Evolutionary conservation across 2,329 filamentous ascomycete species (phyloP).

Genomic region (Myotisia sp.): DNA sequence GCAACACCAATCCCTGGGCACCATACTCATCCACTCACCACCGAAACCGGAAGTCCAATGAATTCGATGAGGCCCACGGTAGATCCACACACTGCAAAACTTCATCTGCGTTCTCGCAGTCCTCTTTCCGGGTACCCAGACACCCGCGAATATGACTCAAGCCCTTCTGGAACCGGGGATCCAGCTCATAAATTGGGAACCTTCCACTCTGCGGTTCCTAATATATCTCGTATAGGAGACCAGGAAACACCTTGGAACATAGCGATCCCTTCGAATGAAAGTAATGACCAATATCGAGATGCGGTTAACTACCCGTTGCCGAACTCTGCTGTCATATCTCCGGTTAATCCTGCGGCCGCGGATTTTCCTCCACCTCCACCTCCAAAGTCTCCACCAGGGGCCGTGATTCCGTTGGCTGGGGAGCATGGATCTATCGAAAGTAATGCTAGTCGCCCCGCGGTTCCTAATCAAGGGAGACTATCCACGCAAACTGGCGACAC

Average conservation of each 20-base stretch:
- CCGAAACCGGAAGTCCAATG: no score
- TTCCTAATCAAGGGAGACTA: neutral
- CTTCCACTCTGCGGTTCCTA: conserved; percentile 19
- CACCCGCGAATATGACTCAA: conserved; percentile 11
- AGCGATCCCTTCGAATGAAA: conserved; percentile 18
- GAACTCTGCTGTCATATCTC: conserved; percentile 1
- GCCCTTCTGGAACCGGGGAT: neutral
- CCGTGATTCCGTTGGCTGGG: no score
- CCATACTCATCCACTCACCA: no score
- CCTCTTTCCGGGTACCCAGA: conserved; percentile 19
- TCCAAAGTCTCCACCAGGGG: conserved; percentile 5
- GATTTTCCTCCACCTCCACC: conserved; percentile 6
- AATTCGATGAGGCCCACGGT: neutral
- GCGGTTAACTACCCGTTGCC: conserved; percentile 6
- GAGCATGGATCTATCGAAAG: no score
- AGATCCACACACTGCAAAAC: conserved; percentile 9
- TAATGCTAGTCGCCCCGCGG: neutral
- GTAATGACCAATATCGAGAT: neutral
- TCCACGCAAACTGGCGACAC: conserved; percentile 6
- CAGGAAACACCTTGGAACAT: conserved; percentile 27
- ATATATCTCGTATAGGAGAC: conserved; percentile 21
- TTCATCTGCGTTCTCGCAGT: conserved; percentile 26
- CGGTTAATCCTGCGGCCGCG: neutral
- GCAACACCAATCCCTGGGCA: no score
- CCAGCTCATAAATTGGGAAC: conserved; percentile 20